Evolutionary conservation across 139 green algal genomes (phyloP), one percentile per base, ranked within the genome.

Genomic region (Chlorella ohadii): DNA sequence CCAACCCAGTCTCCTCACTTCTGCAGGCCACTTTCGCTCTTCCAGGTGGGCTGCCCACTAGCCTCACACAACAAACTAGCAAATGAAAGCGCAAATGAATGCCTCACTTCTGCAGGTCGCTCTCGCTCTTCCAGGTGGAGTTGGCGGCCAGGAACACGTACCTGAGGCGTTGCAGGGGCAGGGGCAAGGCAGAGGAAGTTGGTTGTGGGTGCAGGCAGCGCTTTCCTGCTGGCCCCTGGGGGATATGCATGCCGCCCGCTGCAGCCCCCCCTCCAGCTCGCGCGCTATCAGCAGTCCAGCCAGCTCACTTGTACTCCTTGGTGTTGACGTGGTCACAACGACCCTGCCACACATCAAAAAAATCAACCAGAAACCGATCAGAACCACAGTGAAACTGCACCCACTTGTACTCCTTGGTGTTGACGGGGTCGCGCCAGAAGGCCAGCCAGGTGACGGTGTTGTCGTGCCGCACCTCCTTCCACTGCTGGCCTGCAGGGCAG

Each of bases 141-240:
- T 93, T 98, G 75, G 97, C 95, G 0, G 94, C 95, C 85, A 99
- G 91, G 85, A 95, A 99, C 47, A 99, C 97, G 86, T 99, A 99
- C 93, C 95, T 98, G n/a, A n/a, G n/a, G n/a, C n/a, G n/a, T n/a
- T n/a, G 90, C 66, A 89, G 11, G 38, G 39, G n/a, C 16, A 12
- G 72, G 44, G 13, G 36, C 39, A 23, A 23, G 23, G 39, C 15
- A 38, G 28, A 63, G 71, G 39, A 13, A 59, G 11, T 19, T 23
- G 11, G 51, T 2, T 16, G 11, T 55, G 39, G 44, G 44, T 51
- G 44, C 6, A 51, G 7, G 44, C 44, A 51, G 44, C 44, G 44
- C 44, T 51, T n/a, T n/a, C n/a, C n/a, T n/a, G n/a, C n/a, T n/a
- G n/a, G n/a, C n/a, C n/a, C n/a, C n/a, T n/a, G n/a, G n/a, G n/a